Base-by-base conservation (phyloP, 768 basidiomycete species). In the Chalciporus sphaerocephalus region DNA sequence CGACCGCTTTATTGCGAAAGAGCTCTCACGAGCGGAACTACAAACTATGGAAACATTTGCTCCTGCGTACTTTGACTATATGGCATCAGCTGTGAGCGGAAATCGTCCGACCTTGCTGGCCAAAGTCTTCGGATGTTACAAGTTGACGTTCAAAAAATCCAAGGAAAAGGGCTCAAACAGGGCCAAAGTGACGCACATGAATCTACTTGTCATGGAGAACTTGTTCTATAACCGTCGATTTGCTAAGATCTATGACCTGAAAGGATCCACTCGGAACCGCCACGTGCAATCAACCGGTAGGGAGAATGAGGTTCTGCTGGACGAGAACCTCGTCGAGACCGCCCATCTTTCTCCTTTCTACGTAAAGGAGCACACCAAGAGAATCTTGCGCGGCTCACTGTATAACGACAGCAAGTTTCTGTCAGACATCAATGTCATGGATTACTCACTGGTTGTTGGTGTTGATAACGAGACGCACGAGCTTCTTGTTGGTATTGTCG, bases 1-100 rank as follows among this genome's bases (percentile, higher is more conserved):
- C 59, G 93, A 98, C 63, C 92, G 96, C 6, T 98, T 98, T 74
- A 96, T 99, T 53, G 92, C 95, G 25, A 99, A 99, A 59, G 95
- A 97, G 55, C 78, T 98, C 21, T 95, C 94, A 0, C 78, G 80
- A 46, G 75, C 88, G 23, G 96, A 99, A 59, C 70, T 97, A 53
- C 91, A 95, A 61, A 90, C 91, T 0, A 89, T 98, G 83, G 91
- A 94, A 55, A 90, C 87, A 0, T 98, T 99, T 66, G 95, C 92
- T 12, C 96, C 95, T 0, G 87, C 91, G 2, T 99, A 99, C 65
- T 98, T 99, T 58, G 88, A 94, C 51, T 99, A 98, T 62, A 94
- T 97, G 86, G 88, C 92, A 1, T 91, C 88, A n/a, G 89, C 92
- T 2, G 83, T 96, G 13, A 79, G 82, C 41, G 84, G 85, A 28